Conservation (phyloP, 108 stramenopile genomes). For the Skeletonema tropicum region DNA sequence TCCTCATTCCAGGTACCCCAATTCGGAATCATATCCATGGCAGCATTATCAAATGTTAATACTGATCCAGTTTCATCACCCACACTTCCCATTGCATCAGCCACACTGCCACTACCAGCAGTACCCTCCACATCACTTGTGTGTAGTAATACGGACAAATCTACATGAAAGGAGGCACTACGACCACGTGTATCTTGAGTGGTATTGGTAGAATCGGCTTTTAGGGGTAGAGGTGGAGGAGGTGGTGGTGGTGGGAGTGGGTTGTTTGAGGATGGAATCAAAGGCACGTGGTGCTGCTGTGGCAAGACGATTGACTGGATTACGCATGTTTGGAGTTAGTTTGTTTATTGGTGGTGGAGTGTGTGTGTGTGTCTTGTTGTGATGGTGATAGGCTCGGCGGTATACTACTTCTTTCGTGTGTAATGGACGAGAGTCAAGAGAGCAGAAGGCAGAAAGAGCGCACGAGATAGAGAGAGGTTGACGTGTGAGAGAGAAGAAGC, state of each 20-base stretch:
- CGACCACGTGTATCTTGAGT: neutral
- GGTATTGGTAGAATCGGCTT: neutral
- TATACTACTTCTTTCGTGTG: too few relatives aligned
- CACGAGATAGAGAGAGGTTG: too few relatives aligned
- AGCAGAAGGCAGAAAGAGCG: too few relatives aligned
- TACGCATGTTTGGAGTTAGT: neutral
- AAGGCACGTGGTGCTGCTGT: constrained; percentile 36
- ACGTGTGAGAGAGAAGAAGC: too few relatives aligned
- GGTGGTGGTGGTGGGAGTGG: neutral
- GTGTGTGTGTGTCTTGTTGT: too few relatives aligned
- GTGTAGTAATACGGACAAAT: neutral
- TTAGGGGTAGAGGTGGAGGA: neutral
- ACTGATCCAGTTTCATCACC: constrained; percentile 1
- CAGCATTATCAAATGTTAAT: neutral
- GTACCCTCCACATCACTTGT: neutral
- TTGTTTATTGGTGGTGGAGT: too few relatives aligned
- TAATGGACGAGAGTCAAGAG: too few relatives aligned
- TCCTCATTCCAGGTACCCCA: neutral
- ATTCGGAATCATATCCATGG: neutral
- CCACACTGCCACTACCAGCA: too few relatives aligned
- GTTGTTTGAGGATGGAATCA: constrained; percentile 19
- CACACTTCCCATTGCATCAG: neutral
- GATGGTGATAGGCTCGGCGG: too few relatives aligned
- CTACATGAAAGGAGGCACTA: neutral
- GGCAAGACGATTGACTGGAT: constrained; percentile 37